Evolutionary conservation across 345 rosid genomes (phyloP).

Genomic region (Sisymbrium irio): DNA sequence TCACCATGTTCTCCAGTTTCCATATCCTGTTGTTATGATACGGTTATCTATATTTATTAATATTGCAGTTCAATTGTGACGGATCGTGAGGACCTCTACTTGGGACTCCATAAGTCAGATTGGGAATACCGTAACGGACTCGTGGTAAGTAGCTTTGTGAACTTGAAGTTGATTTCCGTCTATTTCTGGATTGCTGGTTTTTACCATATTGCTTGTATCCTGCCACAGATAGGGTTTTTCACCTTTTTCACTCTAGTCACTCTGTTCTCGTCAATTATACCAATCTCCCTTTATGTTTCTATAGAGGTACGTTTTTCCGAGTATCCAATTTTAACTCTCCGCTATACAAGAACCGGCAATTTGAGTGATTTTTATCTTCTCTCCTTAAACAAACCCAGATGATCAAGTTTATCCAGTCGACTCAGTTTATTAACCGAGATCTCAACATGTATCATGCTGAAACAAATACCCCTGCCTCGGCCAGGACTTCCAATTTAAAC

Average conservation of each 20-base stretch:
- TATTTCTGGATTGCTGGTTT: slow-evolving; percentile 4
- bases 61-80: slow-evolving; percentile 85
- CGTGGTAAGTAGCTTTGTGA: slow-evolving; percentile 49
- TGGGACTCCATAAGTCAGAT: slow-evolving; percentile 52
- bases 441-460: slow-evolving; percentile 87
- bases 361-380: slow-evolving; percentile 22
- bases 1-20: neutral
- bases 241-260: slow-evolving; percentile 89
- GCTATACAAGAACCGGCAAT: neutral
- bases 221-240: slow-evolving; percentile 67
- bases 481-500: slow-evolving; percentile 96
- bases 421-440: slow-evolving; percentile 96
- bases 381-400: slow-evolving; percentile 51
- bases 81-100: slow-evolving; percentile 60
- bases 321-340: slow-evolving; percentile 5
- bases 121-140: slow-evolving; percentile 76
- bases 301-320: slow-evolving; percentile 67
- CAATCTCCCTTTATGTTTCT: slow-evolving; percentile 96
- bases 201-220: slow-evolving; percentile 26
- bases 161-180: slow-evolving; percentile 20
- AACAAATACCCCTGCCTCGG: slow-evolving; percentile 87
- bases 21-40: slow-evolving; percentile 10
- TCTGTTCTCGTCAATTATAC: slow-evolving; percentile 90
- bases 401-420: slow-evolving; percentile 95
- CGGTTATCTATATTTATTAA: slow-evolving; percentile 30